A percentile compares a stretch with the other conserved stretches of the same genome.
These are phyloP conservation scores for Lichtheimia ornata DNA, from an alignment of 371 early-diverging fungal genomes.

Conservation along the genomic window DNA sequence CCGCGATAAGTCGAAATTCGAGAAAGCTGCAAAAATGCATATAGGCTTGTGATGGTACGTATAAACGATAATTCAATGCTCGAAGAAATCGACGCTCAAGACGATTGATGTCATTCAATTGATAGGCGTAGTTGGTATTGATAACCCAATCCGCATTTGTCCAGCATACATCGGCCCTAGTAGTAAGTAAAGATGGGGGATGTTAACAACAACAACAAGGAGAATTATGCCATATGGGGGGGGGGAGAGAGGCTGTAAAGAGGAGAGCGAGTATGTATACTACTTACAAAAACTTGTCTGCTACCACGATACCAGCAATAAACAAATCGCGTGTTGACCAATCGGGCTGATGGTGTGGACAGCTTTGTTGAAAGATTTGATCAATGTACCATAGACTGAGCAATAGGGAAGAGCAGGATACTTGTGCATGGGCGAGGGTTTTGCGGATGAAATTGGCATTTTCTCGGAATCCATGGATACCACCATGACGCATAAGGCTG, in stretches of 20 bases:
- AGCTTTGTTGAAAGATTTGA: conserved; percentile 27
- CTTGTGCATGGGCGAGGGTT: conserved; percentile 52
- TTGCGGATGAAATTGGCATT: conserved; percentile 54
- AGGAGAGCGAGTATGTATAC: background rate
- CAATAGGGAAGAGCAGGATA: conserved; percentile 55
- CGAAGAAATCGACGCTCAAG: conserved; percentile 50
- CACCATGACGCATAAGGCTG: conserved; percentile 29
- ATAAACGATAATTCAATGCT: conserved; percentile 43
- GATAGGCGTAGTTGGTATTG: conserved; percentile 49
- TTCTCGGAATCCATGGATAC: conserved; percentile 16
- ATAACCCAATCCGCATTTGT: conserved; percentile 64
- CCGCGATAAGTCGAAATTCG: conserved; percentile 46
- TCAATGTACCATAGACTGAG: conserved; percentile 58
- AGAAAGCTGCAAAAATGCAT: conserved; percentile 50
- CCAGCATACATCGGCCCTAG: conserved; percentile 55
- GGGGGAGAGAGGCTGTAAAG: background rate
- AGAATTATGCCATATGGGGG: background rate
- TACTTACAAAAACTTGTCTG: conserved; percentile 44
- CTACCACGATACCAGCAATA: conserved; percentile 38
- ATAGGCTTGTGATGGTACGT: conserved; percentile 45
- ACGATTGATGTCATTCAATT: conserved; percentile 46
- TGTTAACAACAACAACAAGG: conserved; percentile 30
- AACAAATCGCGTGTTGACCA: conserved; percentile 38
- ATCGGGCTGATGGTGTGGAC: conserved; percentile 22
- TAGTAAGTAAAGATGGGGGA: conserved; percentile 29